Evolutionary conservation across 2,329 filamentous ascomycete genomes (phyloP).

Genomic region (Endothia cerciana): DNA sequence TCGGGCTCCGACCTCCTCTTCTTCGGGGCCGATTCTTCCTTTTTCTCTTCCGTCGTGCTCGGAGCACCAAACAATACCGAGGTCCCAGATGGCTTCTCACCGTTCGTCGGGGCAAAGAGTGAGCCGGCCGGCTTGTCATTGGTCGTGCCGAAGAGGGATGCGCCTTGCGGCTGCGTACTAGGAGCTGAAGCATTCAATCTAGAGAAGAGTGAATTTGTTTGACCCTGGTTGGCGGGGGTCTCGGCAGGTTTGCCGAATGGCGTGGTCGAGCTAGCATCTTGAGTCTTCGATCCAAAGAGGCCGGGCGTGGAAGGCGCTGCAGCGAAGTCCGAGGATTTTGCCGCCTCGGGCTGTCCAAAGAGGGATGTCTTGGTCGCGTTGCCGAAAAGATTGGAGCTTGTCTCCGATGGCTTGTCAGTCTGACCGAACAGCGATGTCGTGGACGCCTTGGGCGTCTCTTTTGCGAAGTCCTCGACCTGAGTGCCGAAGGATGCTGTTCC

Average conservation of each 20-base stretch:
- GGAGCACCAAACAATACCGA: conserved; percentile 25
- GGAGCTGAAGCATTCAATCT: conserved; percentile 22
- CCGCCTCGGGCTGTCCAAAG: conserved; percentile 27
- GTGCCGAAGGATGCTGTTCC: conserved; percentile 24
- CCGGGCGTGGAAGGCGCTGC: conserved; percentile 29
- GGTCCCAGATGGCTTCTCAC: conserved; percentile 20
- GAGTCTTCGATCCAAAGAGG: conserved; percentile 24
- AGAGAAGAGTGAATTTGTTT: conserved; percentile 42
- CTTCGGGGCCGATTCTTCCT: conserved; percentile 25
- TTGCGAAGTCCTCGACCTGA: conserved; percentile 30
- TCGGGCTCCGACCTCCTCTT: conserved; percentile 24
- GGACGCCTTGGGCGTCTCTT: conserved; percentile 26
- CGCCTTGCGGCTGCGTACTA: conserved; percentile 34
- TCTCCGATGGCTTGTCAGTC: conserved; percentile 23
- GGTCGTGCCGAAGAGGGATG: conserved; percentile 32
- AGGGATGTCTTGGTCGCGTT: conserved; percentile 25
- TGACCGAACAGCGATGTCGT: conserved; percentile 27
- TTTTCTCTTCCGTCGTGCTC: conserved; percentile 19
- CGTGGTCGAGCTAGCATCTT: conserved; percentile 21
- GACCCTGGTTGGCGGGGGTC: conserved; percentile 34
- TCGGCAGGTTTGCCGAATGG: conserved; percentile 39
- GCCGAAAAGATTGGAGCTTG: conserved; percentile 27
- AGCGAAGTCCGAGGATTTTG: conserved; percentile 36
- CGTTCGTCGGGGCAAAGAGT: conserved; percentile 25
- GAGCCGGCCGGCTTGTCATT: conserved; percentile 23